A percentile compares a stretch with the other conserved stretches of the same genome.
Conservation (phyloP, 345 rosid species). For the Aquilaria yunnanensis region DNA sequence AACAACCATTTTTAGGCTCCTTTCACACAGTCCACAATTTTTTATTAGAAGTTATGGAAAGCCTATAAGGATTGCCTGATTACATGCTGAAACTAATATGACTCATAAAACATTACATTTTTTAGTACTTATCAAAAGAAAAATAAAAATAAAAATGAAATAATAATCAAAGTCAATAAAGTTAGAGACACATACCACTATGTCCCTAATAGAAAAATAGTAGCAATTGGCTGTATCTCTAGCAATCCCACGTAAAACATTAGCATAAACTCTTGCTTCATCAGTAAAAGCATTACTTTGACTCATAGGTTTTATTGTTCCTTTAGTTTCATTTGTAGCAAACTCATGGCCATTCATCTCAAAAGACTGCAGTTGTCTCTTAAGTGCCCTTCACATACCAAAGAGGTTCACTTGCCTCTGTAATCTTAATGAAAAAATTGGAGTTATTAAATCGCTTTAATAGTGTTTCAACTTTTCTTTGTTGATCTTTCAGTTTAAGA, state of each 20-base stretch:
- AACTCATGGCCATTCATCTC: conserved; percentile 16
- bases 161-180: too few species aligned
- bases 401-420: conserved; percentile 74
- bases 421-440: conserved; percentile 89
- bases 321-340: conserved; percentile 15
- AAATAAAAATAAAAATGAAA: too few species aligned
- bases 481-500: conserved; percentile 81
- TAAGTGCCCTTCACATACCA: conserved; percentile 67
- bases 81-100: too few species aligned
- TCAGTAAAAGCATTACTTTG: conserved; percentile 58
- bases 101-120: too few species aligned
- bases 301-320: conserved; percentile 24
- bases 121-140: too few species aligned
- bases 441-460: conserved; percentile 82
- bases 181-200: conserved; percentile 61
- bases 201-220: conserved; percentile 84
- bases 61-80: too few species aligned
- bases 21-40: too few species aligned
- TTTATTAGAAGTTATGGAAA: too few species aligned
- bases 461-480: conserved; percentile 59
- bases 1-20: too few species aligned
- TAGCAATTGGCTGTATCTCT: conserved; percentile 65
- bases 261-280: conserved; percentile 74
- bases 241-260: conserved; percentile 75
- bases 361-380: conserved; percentile 23